A percentile compares a stretch with the other conserved stretches of the same genome.
Conservation (phyloP, 176 grass and related monocot genomes). For the Alloteropsis semialata region DNA sequence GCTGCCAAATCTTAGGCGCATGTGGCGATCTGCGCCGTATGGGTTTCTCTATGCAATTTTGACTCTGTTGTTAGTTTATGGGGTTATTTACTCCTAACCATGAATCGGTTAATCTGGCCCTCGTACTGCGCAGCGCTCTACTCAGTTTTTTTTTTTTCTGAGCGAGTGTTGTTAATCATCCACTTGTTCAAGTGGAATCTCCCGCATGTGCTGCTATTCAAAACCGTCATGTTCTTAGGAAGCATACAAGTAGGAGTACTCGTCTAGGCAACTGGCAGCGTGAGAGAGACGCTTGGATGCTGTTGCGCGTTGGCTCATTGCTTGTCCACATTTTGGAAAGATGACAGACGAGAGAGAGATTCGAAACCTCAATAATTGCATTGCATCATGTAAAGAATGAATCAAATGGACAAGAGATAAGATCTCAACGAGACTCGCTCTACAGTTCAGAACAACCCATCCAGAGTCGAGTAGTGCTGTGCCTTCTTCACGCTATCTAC, state of each 20-base stretch:
- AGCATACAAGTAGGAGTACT: background rate
- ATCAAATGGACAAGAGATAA: slow-evolving; percentile 41
- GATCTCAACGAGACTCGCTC: background rate
- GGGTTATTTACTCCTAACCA: background rate
- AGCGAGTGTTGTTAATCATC: background rate
- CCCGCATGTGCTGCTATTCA: background rate
- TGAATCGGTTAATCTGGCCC: background rate
- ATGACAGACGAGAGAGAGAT: background rate
- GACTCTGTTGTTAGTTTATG: background rate
- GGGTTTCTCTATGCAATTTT: background rate
- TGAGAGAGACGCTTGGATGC: background rate
- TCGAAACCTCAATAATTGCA: slow-evolving; percentile 36
- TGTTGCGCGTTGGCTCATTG: background rate
- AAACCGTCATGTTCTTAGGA: background rate
- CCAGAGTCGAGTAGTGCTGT: background rate
- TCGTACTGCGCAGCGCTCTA: too few species aligned
- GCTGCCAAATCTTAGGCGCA: background rate
- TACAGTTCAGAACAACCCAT: background rate
- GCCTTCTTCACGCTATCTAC: slow-evolving; percentile 33
- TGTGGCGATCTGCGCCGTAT: background rate
- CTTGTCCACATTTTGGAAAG: background rate
- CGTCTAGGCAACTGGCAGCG: background rate
- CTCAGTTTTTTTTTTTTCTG: background rate
- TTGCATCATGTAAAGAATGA: slow-evolving; percentile 35
- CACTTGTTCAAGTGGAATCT: slow-evolving; percentile 19